Evolutionary conservation across 2,329 filamentous ascomycete genomes (phyloP).

Genomic region (Fusarium sp.): DNA sequence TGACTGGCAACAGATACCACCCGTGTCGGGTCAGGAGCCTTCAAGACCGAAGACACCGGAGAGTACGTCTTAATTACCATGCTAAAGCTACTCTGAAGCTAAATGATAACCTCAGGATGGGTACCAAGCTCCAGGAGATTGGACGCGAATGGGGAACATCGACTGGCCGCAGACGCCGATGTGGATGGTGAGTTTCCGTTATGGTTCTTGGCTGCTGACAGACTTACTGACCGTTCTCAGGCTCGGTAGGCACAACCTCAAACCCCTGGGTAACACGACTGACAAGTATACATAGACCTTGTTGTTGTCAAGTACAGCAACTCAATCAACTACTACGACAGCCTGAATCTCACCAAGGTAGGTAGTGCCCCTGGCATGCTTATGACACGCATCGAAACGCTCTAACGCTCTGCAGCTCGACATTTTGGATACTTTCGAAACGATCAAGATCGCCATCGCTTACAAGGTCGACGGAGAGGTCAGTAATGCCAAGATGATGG

Average conservation of each 20-base stretch:
- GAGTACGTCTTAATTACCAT: neutral
- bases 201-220: slow-evolving; percentile 29
- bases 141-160: slow-evolving; percentile 58
- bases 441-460: slow-evolving; percentile 78
- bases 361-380: neutral
- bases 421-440: slow-evolving; percentile 77
- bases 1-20: neutral
- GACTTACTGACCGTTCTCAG: slow-evolving; percentile 37
- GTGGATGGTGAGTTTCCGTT: slow-evolving; percentile 56
- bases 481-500: slow-evolving; percentile 19
- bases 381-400: slow-evolving; percentile 2
- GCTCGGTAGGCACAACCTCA: slow-evolving; percentile 41
- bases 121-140: slow-evolving; percentile 58
- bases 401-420: slow-evolving; percentile 32
- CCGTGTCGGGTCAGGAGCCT: neutral
- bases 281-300: slow-evolving; percentile 58
- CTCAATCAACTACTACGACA: slow-evolving; percentile 74
- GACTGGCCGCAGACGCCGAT: slow-evolving; percentile 70
- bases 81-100: slow-evolving; percentile 30
- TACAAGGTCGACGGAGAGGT: slow-evolving; percentile 63
- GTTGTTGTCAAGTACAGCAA: slow-evolving; percentile 73
- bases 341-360: slow-evolving; percentile 66
- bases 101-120: slow-evolving; percentile 43
- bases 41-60: neutral
- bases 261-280: slow-evolving; percentile 25